These are phyloP conservation scores for Dichotomocladium elegans DNA, from an alignment of 371 early-diverging fungal species.

Conservation along the genomic window DNA sequence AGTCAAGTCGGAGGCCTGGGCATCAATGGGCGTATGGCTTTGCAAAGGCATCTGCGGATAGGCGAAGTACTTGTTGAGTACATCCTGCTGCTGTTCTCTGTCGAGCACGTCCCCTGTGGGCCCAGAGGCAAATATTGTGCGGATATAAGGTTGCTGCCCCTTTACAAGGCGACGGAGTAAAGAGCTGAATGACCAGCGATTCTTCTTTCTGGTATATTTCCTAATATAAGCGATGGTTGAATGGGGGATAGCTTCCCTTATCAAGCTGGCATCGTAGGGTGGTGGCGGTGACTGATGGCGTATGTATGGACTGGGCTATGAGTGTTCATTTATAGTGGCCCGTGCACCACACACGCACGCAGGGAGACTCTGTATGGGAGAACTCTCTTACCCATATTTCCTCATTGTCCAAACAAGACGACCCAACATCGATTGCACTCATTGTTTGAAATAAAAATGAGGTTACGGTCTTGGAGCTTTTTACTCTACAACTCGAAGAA, in stretches of 20 bases:
- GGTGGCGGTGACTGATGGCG: background rate
- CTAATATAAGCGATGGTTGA: too few species aligned
- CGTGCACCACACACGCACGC: too few species aligned
- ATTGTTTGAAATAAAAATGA: too few species aligned
- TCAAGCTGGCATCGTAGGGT: background rate
- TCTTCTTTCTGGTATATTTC: background rate
- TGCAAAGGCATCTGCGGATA: background rate
- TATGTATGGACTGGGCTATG: background rate
- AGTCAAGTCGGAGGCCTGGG: conserved; percentile 7
- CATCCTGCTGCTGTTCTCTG: conserved; percentile 9
- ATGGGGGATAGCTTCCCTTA: too few species aligned
- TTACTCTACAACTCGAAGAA: background rate
- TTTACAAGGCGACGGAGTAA: background rate
- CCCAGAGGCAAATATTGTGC: background rate
- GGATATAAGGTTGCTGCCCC: background rate
- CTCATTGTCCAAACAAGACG: too few species aligned
- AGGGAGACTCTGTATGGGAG: too few species aligned
- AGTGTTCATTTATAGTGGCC: too few species aligned
- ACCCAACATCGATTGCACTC: too few species aligned
- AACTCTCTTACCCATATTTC: too few species aligned
- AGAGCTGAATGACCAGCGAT: conserved; percentile 4
- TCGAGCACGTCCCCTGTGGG: conserved; percentile 20
- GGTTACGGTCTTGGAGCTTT: too few species aligned
- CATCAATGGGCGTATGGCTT: background rate
- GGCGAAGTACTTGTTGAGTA: background rate